Base-by-base conservation (phyloP, 2,329 filamentous ascomycete species). In the Dactylellina cionopaga region DNA sequence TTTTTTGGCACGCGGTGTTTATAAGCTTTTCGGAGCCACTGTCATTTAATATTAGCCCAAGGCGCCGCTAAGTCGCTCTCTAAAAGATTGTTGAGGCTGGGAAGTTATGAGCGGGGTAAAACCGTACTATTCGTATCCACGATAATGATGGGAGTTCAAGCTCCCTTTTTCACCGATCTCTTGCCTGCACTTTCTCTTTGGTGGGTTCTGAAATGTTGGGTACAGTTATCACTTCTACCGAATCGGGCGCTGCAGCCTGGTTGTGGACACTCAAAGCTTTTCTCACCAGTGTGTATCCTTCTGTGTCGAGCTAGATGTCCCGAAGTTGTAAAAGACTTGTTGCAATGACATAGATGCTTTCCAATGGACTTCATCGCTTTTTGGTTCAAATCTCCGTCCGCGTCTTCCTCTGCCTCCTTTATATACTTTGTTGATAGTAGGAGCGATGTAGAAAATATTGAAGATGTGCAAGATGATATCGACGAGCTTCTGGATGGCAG, bases 251-350 rank as follows among this genome's bases (percentile, higher is more conserved):
- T 75, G 49, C 76, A 77, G 22, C 75, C 75, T 5, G 68, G 47
- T 35, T 77, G 75, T 27, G 76, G 76, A 27, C 76, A 77, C 52
- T 75, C 72, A 33, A 76, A 77, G 49, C 76, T 77, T 82, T 93
- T 93, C 80, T 92, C 90, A 49, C 89, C 89, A 0, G 89, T 92
- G 82, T 94, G 91, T 78, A 92, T 92, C 80, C 92, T 92, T 70
- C 90, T 90, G 79, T 94, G 91, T 39, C 91, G 88, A 43, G 91
- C 92, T n/a, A 91, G 90, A 77, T 94, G 91, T 43, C 91, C 91
- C 0, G 91, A 93, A 1, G 91, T 94, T 68, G 91, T 93, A 79
- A 94, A 94, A 9, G 88, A 91, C 82, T 92, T 91, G 77, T 86
- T 86, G 82, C 91, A 94, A 39, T 87, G 86, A 76, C 88, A 89